Percentiles rank a stretch among this genome's conserved stretches.
These are phyloP conservation scores for Onygena corvina DNA, from an alignment of 2,329 filamentous ascomycete genomes.

Conservation along the genomic window DNA sequence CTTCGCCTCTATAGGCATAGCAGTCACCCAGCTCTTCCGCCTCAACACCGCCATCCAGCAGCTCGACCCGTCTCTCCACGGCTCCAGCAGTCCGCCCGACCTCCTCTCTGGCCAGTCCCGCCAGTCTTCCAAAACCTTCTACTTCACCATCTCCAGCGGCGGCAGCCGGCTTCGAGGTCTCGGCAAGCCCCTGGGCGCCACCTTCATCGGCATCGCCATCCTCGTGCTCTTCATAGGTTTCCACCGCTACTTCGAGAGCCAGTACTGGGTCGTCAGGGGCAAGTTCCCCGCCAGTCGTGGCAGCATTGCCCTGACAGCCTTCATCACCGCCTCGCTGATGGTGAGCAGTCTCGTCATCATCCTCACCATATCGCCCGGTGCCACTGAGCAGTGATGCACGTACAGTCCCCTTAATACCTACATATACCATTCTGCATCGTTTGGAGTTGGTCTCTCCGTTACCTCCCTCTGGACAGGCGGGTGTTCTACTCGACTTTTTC, in stretches of 20 bases:
- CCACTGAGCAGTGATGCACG: conserved; percentile 10
- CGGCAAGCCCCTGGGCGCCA: conserved; percentile 52
- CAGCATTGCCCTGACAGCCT: conserved; percentile 47
- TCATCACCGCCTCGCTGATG: conserved; percentile 46
- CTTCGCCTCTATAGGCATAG: conserved; percentile 55
- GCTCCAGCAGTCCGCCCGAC: conserved; percentile 16
- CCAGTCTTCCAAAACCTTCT: conserved; percentile 15
- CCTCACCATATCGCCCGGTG: conserved; percentile 40
- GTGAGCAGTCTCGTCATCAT: conserved; percentile 49
- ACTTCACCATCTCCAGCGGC: conserved; percentile 14
- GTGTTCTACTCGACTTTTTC: not conserved
- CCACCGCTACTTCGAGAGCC: conserved; percentile 54
- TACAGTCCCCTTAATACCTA: not conserved
- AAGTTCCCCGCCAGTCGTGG: conserved; percentile 54
- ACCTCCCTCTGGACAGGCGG: not conserved
- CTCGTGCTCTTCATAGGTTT: conserved; percentile 51
- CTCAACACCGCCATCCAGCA: conserved; percentile 43
- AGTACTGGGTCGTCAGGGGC: conserved; percentile 54
- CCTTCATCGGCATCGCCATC: conserved; percentile 51
- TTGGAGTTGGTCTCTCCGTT: conserved; percentile 1
- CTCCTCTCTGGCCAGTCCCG: conserved; percentile 18
- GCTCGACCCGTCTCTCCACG: conserved; percentile 12
- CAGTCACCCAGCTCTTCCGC: conserved; percentile 54
- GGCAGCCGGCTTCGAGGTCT: conserved; percentile 36
- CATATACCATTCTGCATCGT: not conserved